These are phyloP conservation scores for Paracoccidioides brasiliensis DNA, from an alignment of 2,329 filamentous ascomycete genomes.

Conservation along the genomic window DNA sequence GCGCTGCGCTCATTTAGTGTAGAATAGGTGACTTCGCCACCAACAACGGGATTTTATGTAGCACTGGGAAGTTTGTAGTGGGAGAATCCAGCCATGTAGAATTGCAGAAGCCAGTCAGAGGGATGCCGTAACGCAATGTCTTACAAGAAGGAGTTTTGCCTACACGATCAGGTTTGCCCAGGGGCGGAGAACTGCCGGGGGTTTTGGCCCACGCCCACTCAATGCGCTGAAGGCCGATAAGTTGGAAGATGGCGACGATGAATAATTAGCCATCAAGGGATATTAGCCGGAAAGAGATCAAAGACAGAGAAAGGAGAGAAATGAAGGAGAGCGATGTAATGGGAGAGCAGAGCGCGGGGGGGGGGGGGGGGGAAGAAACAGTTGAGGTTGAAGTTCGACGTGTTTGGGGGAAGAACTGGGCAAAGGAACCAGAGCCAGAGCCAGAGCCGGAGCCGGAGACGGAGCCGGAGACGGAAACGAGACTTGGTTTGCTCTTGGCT, in stretches of 20 bases:
- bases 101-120: background rate
- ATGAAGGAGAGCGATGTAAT: background rate
- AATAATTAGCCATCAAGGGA: slow-evolving; percentile 2
- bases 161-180: background rate
- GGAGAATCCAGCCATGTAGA: too few species aligned
- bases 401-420: background rate
- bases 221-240: slow-evolving; percentile 1
- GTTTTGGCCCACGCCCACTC: background rate
- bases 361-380: background rate
- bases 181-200: background rate
- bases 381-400: background rate
- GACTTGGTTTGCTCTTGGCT: background rate
- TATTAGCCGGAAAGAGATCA: background rate
- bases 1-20: too few species aligned
- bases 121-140: background rate
- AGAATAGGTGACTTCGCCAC: too few species aligned
- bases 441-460: background rate
- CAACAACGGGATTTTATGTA: too few species aligned
- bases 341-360: background rate
- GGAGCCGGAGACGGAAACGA: too few species aligned
- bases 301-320: background rate
- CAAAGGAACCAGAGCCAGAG: background rate
- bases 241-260: background rate
- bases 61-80: too few species aligned
- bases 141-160: background rate